Evolutionary conservation across 768 basidiomycete species (phyloP), one percentile per base, ranked within the genome.

Genomic region (Psilocybe azurescens): DNA sequence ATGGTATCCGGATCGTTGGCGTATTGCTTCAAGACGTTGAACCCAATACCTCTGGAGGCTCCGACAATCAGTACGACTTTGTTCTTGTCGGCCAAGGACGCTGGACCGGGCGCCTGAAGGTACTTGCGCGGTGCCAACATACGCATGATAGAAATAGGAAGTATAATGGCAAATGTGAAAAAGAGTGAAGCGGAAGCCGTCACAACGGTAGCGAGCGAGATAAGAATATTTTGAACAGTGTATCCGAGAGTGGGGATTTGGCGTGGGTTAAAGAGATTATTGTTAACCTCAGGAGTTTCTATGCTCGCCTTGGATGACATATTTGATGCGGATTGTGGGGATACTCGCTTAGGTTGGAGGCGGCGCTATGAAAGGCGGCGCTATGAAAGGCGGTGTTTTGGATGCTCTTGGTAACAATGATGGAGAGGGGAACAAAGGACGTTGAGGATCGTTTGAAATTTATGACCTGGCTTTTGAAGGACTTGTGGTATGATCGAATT

Each of bases 11-110:
- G 64, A 10, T 70, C 70, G 8, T 53, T 61, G 1, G 66, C 66
- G 29, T 77, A 75, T 49, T 73, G 68, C 51, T 71, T 70, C 16
- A 74, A 32, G n/a, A 77, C 60, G 44, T 70, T 67, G 33, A 69
- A 64, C 3, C 75, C 73, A 18, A 77, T 73, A 3, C 73, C 72
- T 7, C 61, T 63, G 5, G 68, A 66, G 1, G 68, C 73, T 14
- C 73, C 75, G 20, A 76, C 66, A 28, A 74, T 65, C 32, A 76
- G 61, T 1, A 73, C 65, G 46, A 72, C 72, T 30, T 71, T 71
- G 20, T 65, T 69, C 51, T 56, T 58, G 29, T 39, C 57, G 18
- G 48, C 52, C 1, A 56, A 62, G 29, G 14, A 36, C 11, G 48
- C 47, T 2, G 18, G 44, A 5, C 33, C 53, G 30, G 20, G 14